phyloP scores from a whole-genome alignment of 805 yeast genomes.

The Sungouiella blattae region DNA sequence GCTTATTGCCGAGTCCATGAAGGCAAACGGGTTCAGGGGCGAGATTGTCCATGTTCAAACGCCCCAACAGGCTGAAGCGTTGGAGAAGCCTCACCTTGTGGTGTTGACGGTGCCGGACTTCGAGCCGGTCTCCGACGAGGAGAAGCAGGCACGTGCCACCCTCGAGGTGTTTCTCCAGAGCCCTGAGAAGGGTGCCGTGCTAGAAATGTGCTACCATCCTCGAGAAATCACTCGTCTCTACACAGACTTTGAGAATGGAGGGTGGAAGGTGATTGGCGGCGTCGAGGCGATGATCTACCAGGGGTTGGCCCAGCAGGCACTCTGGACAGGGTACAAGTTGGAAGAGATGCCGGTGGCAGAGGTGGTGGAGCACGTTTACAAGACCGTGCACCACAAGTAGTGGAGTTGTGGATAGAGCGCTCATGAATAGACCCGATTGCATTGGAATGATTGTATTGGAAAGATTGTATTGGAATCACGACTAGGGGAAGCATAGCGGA shows the following conservation, averaged over 20 bases:
- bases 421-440: too few species aligned
- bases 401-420: too few species aligned
- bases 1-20: slow-evolving; percentile 17
- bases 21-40: slow-evolving; percentile 19
- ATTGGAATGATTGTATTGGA: too few species aligned
- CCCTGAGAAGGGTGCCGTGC: slow-evolving; percentile 20
- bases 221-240: slow-evolving; percentile 22
- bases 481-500: too few species aligned
- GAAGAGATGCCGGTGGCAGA: slow-evolving; percentile 23
- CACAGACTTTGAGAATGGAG: slow-evolving; percentile 18
- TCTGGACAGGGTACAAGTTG: slow-evolving; percentile 28
- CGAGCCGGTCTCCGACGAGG: slow-evolving; percentile 20
- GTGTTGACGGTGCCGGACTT: slow-evolving; percentile 31
- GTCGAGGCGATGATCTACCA: slow-evolving; percentile 31
- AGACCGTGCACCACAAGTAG: slow-evolving; percentile 3
- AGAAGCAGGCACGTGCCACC: slow-evolving; percentile 21
- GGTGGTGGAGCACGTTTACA: slow-evolving; percentile 18
- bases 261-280: slow-evolving; percentile 30
- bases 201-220: slow-evolving; percentile 37
- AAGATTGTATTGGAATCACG: too few species aligned
- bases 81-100: slow-evolving; percentile 19
- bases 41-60: slow-evolving; percentile 23
- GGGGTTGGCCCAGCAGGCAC: slow-evolving; percentile 27
- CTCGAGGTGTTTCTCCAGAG: slow-evolving; percentile 24
- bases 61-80: slow-evolving; percentile 19